phyloP scores from a whole-genome alignment of 495 filamentous ascomycete species.

The Penicillium malachiteum region DNA sequence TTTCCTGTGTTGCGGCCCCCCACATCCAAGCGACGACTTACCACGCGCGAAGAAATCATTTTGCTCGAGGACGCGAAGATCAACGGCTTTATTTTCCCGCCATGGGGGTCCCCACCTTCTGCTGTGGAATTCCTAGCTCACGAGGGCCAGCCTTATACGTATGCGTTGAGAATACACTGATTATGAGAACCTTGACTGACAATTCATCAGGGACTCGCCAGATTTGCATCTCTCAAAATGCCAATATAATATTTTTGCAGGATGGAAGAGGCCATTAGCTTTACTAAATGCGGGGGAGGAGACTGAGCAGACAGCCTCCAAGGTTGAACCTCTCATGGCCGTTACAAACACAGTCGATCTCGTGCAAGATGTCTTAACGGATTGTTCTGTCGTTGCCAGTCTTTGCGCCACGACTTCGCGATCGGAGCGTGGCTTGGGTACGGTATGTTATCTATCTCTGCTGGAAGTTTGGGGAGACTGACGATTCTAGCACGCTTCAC shows the following conservation, averaged over 20 bases:
- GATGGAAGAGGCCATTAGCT: constrained; percentile 77
- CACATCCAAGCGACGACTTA: constrained; percentile 57
- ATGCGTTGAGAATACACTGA: constrained; percentile 24
- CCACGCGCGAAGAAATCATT: constrained; percentile 75
- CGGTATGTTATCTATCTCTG: constrained; percentile 39
- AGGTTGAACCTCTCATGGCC: constrained; percentile 50
- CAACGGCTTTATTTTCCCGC: constrained; percentile 76
- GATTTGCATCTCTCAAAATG: constrained; percentile 67
- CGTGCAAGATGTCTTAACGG: constrained; percentile 89
- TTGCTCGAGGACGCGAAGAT: constrained; percentile 74
- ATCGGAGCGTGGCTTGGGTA: constrained; percentile 56
- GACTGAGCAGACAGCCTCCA: constrained; percentile 4
- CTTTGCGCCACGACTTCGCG: constrained; percentile 79
- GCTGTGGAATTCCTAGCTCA: constrained; percentile 47
- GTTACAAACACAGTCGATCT: constrained; percentile 63
- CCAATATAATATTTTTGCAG: constrained; percentile 69
- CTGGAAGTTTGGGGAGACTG: not conserved
- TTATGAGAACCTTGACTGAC: constrained; percentile 22
- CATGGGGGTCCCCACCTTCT: constrained; percentile 66
- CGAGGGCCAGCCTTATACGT: constrained; percentile 48
- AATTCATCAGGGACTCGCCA: constrained; percentile 58
- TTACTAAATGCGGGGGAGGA: constrained; percentile 28
- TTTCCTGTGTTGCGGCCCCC: constrained; percentile 27
- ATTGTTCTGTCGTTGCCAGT: constrained; percentile 96
- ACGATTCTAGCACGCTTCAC: constrained; percentile 57